These are phyloP conservation scores for Phytophthora rubi DNA, from an alignment of 352 stramenopile species.

Conservation along the genomic window DNA sequence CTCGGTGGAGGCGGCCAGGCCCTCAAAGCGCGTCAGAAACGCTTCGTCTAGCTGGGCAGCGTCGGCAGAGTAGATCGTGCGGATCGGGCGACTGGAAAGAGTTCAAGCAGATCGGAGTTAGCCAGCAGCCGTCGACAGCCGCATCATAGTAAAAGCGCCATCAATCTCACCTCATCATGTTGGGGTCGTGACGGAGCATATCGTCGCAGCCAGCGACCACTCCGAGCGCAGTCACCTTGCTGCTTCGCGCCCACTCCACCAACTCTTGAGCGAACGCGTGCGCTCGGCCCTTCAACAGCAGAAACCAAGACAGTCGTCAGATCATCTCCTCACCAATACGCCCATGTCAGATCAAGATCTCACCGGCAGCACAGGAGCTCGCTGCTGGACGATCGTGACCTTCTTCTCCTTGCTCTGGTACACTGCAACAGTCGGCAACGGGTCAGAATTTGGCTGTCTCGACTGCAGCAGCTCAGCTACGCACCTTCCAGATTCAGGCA, in stretches of 20 bases:
- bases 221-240: slow-evolving; percentile 55
- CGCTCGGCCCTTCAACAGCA: slow-evolving; percentile 50
- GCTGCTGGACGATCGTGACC: slow-evolving; percentile 81
- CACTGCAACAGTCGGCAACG: slow-evolving; percentile 39
- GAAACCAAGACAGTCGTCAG: neutral
- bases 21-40: slow-evolving; percentile 52
- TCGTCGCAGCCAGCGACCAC: slow-evolving; percentile 75
- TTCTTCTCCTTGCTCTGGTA: slow-evolving; percentile 68
- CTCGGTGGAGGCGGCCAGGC: slow-evolving; percentile 25
- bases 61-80: slow-evolving; percentile 53
- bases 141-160: neutral
- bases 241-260: slow-evolving; percentile 53
- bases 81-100: slow-evolving; percentile 57
- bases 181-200: slow-evolving; percentile 81
- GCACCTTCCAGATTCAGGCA: slow-evolving; percentile 82
- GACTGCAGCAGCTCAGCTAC: slow-evolving; percentile 8
- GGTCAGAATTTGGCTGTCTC: slow-evolving; percentile 1
- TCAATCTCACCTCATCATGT: slow-evolving; percentile 63
- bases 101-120: slow-evolving; percentile 5
- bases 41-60: slow-evolving; percentile 35
- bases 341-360: neutral
- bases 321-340: no score
- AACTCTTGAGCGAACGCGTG: slow-evolving; percentile 61
- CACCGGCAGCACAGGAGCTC: slow-evolving; percentile 59
- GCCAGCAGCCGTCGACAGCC: neutral